phyloP scores from a whole-genome alignment of 768 basidiomycete species.

The Gymnopilus junonius region DNA sequence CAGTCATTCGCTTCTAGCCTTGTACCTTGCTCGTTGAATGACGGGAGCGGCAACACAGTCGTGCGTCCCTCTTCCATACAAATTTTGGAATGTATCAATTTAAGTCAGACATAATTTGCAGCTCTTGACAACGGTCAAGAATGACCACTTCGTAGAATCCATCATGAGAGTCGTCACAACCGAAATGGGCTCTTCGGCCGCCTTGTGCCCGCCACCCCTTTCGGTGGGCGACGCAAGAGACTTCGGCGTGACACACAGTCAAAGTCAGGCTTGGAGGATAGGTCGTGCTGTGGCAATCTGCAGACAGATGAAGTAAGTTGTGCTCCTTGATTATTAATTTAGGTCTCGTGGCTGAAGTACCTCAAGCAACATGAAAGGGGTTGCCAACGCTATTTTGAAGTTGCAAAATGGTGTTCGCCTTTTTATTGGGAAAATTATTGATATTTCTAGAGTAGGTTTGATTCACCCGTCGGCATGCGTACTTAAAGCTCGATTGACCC shows the following conservation, averaged over 20 bases:
- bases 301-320: slow-evolving; percentile 43
- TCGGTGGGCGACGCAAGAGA: slow-evolving; percentile 36
- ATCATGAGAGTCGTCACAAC: slow-evolving; percentile 50
- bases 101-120: slow-evolving; percentile 3
- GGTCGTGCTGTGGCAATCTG: slow-evolving; percentile 61
- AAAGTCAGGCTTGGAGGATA: slow-evolving; percentile 66
- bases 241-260: slow-evolving; percentile 52
- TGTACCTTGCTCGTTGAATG: slow-evolving; percentile 32
- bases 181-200: slow-evolving; percentile 58
- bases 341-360: not conserved
- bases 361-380: slow-evolving; percentile 30
- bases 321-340: not conserved
- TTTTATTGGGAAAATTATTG: slow-evolving; percentile 65
- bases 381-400: slow-evolving; percentile 31
- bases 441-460: slow-evolving; percentile 41
- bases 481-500: not conserved
- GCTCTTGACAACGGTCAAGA: slow-evolving; percentile 49
- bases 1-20: slow-evolving; percentile 17
- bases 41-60: slow-evolving; percentile 35
- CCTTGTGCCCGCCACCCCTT: slow-evolving; percentile 46
- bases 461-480: not conserved
- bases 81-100: not conserved
- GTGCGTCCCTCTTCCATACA: slow-evolving; percentile 15
- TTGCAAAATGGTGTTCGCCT: slow-evolving; percentile 39
- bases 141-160: slow-evolving; percentile 46